Evolutionary conservation across 192 early-diverging fungal genomes (phyloP).

Genomic region (Rhizophagus sp.): DNA sequence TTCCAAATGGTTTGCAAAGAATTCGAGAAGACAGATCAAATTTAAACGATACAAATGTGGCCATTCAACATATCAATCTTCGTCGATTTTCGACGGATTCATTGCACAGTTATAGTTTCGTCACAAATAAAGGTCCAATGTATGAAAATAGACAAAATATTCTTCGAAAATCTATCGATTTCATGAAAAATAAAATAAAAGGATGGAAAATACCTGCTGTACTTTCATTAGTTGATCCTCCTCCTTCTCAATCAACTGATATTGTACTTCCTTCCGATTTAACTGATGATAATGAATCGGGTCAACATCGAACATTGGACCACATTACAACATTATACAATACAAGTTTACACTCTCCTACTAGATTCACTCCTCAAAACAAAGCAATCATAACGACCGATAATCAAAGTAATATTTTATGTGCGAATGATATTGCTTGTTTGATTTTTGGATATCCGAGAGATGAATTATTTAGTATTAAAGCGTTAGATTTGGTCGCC

Average conservation of each 20-base stretch:
- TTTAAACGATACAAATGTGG: not conserved
- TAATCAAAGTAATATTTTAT: conserved; percentile 47
- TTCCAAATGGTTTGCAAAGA: conserved; percentile 12
- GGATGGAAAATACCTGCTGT: conserved; percentile 49
- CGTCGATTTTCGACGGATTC: conserved; percentile 52
- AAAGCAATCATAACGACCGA: conserved; percentile 64
- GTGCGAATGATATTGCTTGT: conserved; percentile 61
- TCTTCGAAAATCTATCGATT: conserved; percentile 50
- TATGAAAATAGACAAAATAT: conserved; percentile 48
- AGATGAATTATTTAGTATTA: conserved; percentile 42
- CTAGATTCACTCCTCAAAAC: conserved; percentile 58
- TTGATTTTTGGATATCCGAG: conserved; percentile 52
- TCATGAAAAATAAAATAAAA: conserved; percentile 56
- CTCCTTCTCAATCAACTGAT: conserved; percentile 28
- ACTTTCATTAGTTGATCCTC: conserved; percentile 29
- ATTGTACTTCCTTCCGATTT: conserved; percentile 28
- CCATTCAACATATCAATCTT: conserved; percentile 33
- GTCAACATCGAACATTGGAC: conserved; percentile 37
- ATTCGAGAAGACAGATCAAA: conserved; percentile 17
- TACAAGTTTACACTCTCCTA: conserved; percentile 46
- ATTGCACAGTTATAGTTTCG: conserved; percentile 47
- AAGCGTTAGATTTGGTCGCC: conserved; percentile 45
- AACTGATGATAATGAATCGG: not conserved
- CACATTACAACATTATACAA: conserved; percentile 28
- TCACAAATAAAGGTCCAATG: conserved; percentile 40